Conservation (phyloP, 2,329 filamentous ascomycete species). For the Colletotrichum siamense region DNA sequence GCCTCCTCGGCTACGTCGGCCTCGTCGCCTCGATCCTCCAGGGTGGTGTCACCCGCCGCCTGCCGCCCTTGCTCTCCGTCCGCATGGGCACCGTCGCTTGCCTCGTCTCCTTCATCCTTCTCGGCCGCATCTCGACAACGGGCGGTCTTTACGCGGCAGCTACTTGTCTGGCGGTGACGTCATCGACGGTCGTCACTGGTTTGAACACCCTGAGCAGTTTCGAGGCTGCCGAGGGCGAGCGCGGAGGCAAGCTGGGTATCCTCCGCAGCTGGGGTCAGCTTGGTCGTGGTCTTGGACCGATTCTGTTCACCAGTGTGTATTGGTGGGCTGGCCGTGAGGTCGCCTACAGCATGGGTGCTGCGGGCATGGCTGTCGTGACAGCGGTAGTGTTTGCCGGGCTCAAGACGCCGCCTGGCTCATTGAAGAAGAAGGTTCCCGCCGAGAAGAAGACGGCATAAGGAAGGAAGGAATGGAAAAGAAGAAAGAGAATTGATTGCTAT, state of each 20-base stretch:
- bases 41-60: constrained; percentile 85
- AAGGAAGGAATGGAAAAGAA: background rate
- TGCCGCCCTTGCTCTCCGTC: constrained; percentile 81
- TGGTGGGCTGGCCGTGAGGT: constrained; percentile 95
- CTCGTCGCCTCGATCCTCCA: constrained; percentile 92
- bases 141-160: constrained; percentile 80
- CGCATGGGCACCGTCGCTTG: constrained; percentile 81
- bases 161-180: constrained; percentile 85
- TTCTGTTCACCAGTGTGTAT: constrained; percentile 93
- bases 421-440: constrained; percentile 23
- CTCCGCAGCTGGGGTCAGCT: constrained; percentile 85
- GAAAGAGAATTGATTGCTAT: background rate
- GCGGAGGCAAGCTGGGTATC: constrained; percentile 85
- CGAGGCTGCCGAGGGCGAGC: constrained; percentile 79
- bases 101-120: constrained; percentile 78
- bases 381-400: constrained; percentile 74
- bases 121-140: constrained; percentile 73
- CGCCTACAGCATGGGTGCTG: constrained; percentile 82
- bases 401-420: constrained; percentile 62
- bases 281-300: constrained; percentile 83
- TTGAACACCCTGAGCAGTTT: constrained; percentile 92
- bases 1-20: constrained; percentile 88
- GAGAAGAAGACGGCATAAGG: constrained; percentile 15
- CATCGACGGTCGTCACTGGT: constrained; percentile 92
- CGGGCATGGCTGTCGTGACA: constrained; percentile 79